Evolutionary conservation across 1,284 basidiomycete genomes (phyloP).

Genomic region (Cutaneotrichosporon spelunceum): DNA sequence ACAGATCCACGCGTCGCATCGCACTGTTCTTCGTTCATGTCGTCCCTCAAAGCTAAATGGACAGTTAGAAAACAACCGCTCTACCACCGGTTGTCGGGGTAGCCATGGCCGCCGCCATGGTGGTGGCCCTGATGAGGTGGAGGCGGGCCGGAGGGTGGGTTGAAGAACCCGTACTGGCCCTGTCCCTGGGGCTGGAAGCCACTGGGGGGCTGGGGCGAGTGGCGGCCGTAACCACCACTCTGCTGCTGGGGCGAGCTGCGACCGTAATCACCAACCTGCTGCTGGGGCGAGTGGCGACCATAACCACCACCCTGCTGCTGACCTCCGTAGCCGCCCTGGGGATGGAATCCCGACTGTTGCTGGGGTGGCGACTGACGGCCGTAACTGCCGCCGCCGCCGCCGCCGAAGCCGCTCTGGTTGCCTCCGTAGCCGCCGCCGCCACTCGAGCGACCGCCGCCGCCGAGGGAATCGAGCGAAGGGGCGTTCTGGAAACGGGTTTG

Average conservation of each 20-base stretch:
- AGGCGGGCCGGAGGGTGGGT: constrained; percentile 11
- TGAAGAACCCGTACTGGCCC: constrained; percentile 1
- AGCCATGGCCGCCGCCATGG: background rate
- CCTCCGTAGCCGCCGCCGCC: background rate
- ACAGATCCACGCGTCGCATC: background rate
- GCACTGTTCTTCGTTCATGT: background rate
- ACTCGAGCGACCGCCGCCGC: background rate
- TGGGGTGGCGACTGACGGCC: constrained; percentile 3
- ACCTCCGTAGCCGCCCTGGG: background rate
- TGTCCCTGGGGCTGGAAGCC: constrained; percentile 7
- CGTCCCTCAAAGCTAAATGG: background rate
- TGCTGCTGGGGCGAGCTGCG: too few relatives aligned
- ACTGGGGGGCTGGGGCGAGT: background rate
- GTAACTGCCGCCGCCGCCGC: background rate
- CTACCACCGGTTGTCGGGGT: background rate
- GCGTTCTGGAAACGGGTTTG: background rate
- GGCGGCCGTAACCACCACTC: constrained; percentile 2
- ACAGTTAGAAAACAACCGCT: background rate
- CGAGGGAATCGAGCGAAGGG: background rate
- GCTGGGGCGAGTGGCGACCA: background rate
- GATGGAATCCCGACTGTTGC: constrained; percentile 3
- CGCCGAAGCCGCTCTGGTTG: constrained; percentile 8
- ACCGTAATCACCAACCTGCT: constrained; percentile 11
- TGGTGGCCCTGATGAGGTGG: constrained; percentile 1
- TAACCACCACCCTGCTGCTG: background rate